Evolutionary conservation across 2,329 filamentous ascomycete genomes (phyloP), one percentile per base, ranked within the genome.

Genomic region (Fusarium mundagurra): DNA sequence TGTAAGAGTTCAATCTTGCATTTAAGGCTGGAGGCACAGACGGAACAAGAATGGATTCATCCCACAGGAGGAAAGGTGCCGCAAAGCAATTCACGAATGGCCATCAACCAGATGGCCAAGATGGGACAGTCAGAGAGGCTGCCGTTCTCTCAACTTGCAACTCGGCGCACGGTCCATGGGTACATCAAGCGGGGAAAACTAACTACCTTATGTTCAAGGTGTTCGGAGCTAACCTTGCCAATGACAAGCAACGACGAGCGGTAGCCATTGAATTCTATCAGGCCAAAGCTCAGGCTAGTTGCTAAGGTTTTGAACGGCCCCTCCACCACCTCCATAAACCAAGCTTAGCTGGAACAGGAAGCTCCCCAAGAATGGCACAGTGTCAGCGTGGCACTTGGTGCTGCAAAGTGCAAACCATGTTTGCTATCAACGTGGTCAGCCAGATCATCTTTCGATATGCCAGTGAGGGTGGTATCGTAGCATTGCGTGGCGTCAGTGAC

Each of bases 11-110:
- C 60, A 72, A 75, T 74, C 72, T 74, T 74, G 75, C 75, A 77
- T 78, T 77, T 78, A 75, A 74, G 76, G 77, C 77, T 78, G 72
- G 72, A 73, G 67, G 60, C 73, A 61, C 64, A 73, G 69, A 78
- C 74, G 61, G 77, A 78, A 71, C 67, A 44, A 78, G 71, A 69
- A 76, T 71, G 71, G 77, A 71, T 78, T 77, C 70, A 68, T 78
- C 76, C 77, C 75, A 51, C 69, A 77, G 68, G 63, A 66, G 77
- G 77, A 66, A 78, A 76, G 77, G 77, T 71, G 77, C 69, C 64
- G 57, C 58, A 63, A 64, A 72, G 47, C 58, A 64, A 69, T 65
- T 78, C 77, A 48, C 77, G 77, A 78, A 78, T 78, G 62, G 71
- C 67, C 69, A 72, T 69, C 64, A 68, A 76, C 63, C 71, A 65